Percentiles rank a stretch among this genome's conserved stretches.
Conservation (phyloP, 345 rosid species). For the Lepidium sativum region DNA sequence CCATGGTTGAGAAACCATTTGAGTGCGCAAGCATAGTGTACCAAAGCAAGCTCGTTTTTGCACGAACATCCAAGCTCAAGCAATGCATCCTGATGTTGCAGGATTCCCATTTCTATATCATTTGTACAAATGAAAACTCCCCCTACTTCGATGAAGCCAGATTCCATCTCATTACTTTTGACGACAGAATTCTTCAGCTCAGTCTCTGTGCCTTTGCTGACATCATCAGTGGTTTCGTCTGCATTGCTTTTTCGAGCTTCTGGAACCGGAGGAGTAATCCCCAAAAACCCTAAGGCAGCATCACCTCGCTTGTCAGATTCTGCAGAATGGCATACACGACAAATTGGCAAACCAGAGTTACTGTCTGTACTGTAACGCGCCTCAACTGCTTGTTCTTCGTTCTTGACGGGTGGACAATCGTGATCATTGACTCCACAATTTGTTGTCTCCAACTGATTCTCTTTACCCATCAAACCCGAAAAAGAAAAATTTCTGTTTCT, state of each 20-base stretch:
- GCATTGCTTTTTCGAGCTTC: slow-evolving; percentile 39
- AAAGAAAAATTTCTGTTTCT: slow-evolving; percentile 7
- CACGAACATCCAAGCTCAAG: slow-evolving; percentile 93
- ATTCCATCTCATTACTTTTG: slow-evolving; percentile 31
- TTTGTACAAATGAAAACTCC: slow-evolving; percentile 61
- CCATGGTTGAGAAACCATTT: slow-evolving; percentile 98
- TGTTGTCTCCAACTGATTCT: slow-evolving; percentile 36
- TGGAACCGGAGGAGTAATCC: slow-evolving; percentile 46
- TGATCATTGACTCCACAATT: slow-evolving; percentile 36
- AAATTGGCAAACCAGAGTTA: slow-evolving; percentile 55
- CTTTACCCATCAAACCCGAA: slow-evolving; percentile 53
- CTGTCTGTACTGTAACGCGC: slow-evolving; percentile 58
- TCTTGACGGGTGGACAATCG: slow-evolving; percentile 29
- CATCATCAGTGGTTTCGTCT: slow-evolving; percentile 28
- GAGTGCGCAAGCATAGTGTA: slow-evolving; percentile 89
- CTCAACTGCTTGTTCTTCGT: slow-evolving; percentile 30
- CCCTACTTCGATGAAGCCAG: slow-evolving; percentile 61
- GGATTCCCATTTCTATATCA: slow-evolving; percentile 72
- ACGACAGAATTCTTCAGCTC: slow-evolving; percentile 26
- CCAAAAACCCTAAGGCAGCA: slow-evolving; percentile 61
- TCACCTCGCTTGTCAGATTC: slow-evolving; percentile 91
- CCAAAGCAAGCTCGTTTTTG: slow-evolving; percentile 81
- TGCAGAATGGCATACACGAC: slow-evolving; percentile 95
- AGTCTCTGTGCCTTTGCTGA: slow-evolving; percentile 12
- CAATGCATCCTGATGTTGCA: slow-evolving; percentile 38